A percentile compares a stretch with the other conserved stretches of the same genome.
phyloP scores from a whole-genome alignment of 2,329 filamentous ascomycete genomes.

The Aphanoascus verrucosus region DNA sequence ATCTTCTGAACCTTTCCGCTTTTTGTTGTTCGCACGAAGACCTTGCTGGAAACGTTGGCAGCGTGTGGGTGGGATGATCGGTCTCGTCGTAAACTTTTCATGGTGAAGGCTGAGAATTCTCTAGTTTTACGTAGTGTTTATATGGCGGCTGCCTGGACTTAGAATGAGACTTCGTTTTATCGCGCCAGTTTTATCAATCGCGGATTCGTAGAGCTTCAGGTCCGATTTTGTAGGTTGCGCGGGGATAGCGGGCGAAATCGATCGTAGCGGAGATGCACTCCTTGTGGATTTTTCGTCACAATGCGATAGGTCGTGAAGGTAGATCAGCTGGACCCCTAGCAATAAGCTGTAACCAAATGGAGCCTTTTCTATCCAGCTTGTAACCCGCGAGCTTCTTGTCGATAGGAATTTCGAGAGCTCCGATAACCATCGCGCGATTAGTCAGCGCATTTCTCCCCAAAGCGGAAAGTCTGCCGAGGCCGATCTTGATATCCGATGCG shows the following conservation, averaged over 20 bases:
- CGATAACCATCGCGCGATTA: constrained; percentile 1
- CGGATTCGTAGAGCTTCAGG: background rate
- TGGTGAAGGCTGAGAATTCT: constrained; percentile 23
- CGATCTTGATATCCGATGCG: constrained; percentile 1
- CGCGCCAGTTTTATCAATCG: too few relatives aligned
- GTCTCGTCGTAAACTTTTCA: constrained; percentile 54
- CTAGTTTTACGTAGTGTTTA: background rate
- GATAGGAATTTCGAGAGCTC: background rate
- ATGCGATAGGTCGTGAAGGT: too few relatives aligned
- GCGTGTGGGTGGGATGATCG: constrained; percentile 44
- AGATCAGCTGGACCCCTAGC: too few relatives aligned
- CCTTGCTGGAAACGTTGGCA: constrained; percentile 81
- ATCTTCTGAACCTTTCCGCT: constrained; percentile 98
- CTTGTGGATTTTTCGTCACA: too few relatives aligned
- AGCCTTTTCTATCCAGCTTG: too few relatives aligned
- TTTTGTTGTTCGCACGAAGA: constrained; percentile 88
- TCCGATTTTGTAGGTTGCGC: background rate
- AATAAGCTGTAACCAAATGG: too few relatives aligned
- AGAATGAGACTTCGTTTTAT: background rate
- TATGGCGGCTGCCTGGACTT: background rate
- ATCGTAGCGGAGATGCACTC: background rate
- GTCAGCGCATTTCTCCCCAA: background rate
- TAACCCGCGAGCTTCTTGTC: too few relatives aligned
- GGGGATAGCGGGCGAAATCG: background rate
- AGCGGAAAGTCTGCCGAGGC: constrained; percentile 3